phyloP scores from a whole-genome alignment of 495 filamentous ascomycete species.

The Aspergillus egyptiacus region DNA sequence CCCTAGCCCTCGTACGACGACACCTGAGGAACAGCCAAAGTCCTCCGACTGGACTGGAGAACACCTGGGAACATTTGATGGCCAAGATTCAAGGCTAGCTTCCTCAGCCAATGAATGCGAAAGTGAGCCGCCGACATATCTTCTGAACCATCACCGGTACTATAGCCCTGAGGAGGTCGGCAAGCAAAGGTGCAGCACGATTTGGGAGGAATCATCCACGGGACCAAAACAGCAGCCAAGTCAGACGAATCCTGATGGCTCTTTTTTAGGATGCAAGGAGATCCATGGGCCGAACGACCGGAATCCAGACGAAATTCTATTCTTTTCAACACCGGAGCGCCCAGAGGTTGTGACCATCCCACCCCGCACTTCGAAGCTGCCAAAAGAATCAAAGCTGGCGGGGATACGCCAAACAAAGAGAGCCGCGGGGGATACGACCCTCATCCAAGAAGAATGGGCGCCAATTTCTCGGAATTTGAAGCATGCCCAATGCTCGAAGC shows the following conservation, averaged over 20 bases:
- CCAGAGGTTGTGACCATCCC: slow-evolving; percentile 25
- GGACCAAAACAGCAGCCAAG: slow-evolving; percentile 22
- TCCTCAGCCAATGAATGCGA: slow-evolving; percentile 11
- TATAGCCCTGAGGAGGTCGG: slow-evolving; percentile 43
- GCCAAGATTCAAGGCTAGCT: slow-evolving; percentile 20
- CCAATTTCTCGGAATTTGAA: slow-evolving; percentile 40
- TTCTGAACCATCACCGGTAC: slow-evolving; percentile 20
- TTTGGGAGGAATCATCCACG: slow-evolving; percentile 32
- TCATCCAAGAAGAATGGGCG: slow-evolving; percentile 29
- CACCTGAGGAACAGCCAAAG: slow-evolving; percentile 21
- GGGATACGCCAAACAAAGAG: slow-evolving; percentile 8
- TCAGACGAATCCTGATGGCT: slow-evolving; percentile 30
- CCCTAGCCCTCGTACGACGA: slow-evolving; percentile 29
- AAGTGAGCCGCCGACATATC: not conserved
- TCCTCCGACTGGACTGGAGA: slow-evolving; percentile 5
- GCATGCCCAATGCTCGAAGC: slow-evolving; percentile 39
- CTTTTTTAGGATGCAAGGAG: slow-evolving; percentile 46
- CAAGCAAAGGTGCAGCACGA: slow-evolving; percentile 34
- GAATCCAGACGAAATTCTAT: slow-evolving; percentile 39
- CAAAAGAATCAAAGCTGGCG: slow-evolving; percentile 20
- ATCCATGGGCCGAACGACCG: slow-evolving; percentile 32
- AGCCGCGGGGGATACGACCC: slow-evolving; percentile 18
- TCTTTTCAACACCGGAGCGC: slow-evolving; percentile 31
- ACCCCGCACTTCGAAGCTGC: slow-evolving; percentile 21
- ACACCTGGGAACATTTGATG: slow-evolving; percentile 12